Evolutionary conservation across 495 filamentous ascomycete genomes (phyloP).

Genomic region (Aspergillus sclerotiicarbonarius): DNA sequence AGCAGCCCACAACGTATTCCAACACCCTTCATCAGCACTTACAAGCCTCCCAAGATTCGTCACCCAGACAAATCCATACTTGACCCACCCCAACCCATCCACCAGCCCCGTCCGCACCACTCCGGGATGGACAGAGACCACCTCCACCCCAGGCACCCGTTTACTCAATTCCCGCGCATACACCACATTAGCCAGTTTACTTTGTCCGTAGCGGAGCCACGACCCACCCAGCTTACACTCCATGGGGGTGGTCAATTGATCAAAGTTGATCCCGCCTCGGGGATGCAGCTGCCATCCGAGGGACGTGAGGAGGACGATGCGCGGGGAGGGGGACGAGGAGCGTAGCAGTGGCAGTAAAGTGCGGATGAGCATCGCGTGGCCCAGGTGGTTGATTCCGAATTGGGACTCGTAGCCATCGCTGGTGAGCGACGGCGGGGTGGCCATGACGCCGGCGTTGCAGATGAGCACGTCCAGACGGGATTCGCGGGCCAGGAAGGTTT

Average conservation of each 20-base stretch:
- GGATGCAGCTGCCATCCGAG: slow-evolving; percentile 20
- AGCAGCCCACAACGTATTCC: slow-evolving; percentile 57
- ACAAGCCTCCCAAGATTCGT: slow-evolving; percentile 17
- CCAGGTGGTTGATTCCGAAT: slow-evolving; percentile 68
- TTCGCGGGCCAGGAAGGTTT: slow-evolving; percentile 30
- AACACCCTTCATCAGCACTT: slow-evolving; percentile 40
- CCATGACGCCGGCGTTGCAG: slow-evolving; percentile 71
- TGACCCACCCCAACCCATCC: slow-evolving; percentile 13
- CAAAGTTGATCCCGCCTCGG: slow-evolving; percentile 7
- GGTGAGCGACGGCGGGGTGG: slow-evolving; percentile 41
- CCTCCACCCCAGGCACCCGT: slow-evolving; percentile 23
- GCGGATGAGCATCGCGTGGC: slow-evolving; percentile 60
- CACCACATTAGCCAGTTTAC: slow-evolving; percentile 68
- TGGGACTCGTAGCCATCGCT: slow-evolving; percentile 66
- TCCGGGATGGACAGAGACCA: slow-evolving; percentile 46
- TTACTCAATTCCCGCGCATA: slow-evolving; percentile 51
- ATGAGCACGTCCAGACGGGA: slow-evolving; percentile 55
- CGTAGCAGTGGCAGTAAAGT: slow-evolving; percentile 55
- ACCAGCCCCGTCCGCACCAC: slow-evolving; percentile 37
- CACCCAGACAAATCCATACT: slow-evolving; percentile 14
- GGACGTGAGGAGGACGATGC: slow-evolving; percentile 45
- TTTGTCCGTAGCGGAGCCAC: slow-evolving; percentile 57
- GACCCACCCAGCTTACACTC: slow-evolving; percentile 17
- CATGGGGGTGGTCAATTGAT: slow-evolving; percentile 15
- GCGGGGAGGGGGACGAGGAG: background rate